These are phyloP conservation scores for Epichloe elymi DNA, from an alignment of 2,329 filamentous ascomycete genomes.

Conservation along the genomic window DNA sequence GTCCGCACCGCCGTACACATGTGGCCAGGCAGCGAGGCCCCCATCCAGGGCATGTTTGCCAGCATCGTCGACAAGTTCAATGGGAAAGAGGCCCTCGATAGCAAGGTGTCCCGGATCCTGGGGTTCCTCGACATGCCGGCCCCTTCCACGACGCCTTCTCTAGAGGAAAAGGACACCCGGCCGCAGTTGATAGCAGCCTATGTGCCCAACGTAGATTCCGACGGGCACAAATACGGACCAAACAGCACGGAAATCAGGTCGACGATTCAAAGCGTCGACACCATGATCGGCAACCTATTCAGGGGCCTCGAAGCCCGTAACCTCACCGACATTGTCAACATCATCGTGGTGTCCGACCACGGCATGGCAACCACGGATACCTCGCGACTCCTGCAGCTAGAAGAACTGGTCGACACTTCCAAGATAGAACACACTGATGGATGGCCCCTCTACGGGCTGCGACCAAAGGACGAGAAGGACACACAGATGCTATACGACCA, in stretches of 20 bases:
- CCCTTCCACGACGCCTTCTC: slow-evolving; percentile 41
- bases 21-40: slow-evolving; percentile 95
- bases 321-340: slow-evolving; percentile 77
- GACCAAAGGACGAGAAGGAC: slow-evolving; percentile 58
- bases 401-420: slow-evolving; percentile 68
- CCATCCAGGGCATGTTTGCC: slow-evolving; percentile 62
- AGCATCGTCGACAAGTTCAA: slow-evolving; percentile 79
- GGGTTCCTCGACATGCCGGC: slow-evolving; percentile 77
- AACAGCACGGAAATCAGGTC: slow-evolving; percentile 82
- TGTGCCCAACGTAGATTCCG: slow-evolving; percentile 79
- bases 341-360: slow-evolving; percentile 94
- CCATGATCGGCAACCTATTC: slow-evolving; percentile 68
- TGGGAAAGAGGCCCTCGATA: slow-evolving; percentile 55
- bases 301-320: slow-evolving; percentile 67
- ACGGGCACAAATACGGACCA: slow-evolving; percentile 80
- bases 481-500: slow-evolving; percentile 54
- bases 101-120: slow-evolving; percentile 69
- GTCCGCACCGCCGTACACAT: slow-evolving; percentile 80
- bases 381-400: slow-evolving; percentile 70
- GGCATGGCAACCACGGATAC: slow-evolving; percentile 92
- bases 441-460: slow-evolving; percentile 84
- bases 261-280: slow-evolving; percentile 70
- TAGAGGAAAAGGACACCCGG: slow-evolving; percentile 40
- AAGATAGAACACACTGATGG: slow-evolving; percentile 79
- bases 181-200: slow-evolving; percentile 92